Percentiles rank a stretch among this genome's conserved stretches.
Conservation (phyloP, 257 asterid species). For the Agastache rugosa region DNA sequence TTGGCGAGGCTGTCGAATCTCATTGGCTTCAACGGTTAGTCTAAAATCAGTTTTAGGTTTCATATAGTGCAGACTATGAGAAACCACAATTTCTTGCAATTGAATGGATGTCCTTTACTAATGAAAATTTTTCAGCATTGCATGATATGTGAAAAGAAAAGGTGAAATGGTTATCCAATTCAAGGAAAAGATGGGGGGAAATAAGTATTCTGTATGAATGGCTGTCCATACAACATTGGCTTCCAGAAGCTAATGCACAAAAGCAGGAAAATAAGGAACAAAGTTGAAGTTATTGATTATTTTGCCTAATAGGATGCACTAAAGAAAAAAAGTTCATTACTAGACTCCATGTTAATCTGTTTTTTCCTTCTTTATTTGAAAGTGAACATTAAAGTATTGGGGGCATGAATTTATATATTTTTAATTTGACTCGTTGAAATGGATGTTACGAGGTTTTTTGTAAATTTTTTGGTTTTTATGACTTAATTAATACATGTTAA, state of each 20-base stretch:
- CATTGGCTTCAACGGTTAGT: conserved; percentile 88
- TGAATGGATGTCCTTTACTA: conserved; percentile 18
- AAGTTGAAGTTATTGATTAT: conserved; percentile 5
- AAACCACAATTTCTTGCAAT: conserved; percentile 20
- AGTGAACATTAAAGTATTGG: not conserved
- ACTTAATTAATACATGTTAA: conserved; percentile 32
- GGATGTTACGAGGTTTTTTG: conserved; percentile 1
- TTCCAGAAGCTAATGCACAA: conserved; percentile 11
- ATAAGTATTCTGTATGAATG: conserved; percentile 17
- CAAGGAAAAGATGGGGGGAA: not conserved
- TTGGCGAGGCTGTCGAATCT: conserved; percentile 98
- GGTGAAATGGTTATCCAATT: not conserved
- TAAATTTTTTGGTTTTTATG: conserved; percentile 6
- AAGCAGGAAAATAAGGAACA: not conserved
- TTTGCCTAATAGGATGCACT: conserved; percentile 16
- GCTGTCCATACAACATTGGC: conserved; percentile 6
- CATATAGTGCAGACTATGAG: conserved; percentile 27
- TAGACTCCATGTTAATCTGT: not conserved
- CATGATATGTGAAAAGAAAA: not conserved
- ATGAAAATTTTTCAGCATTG: conserved; percentile 5
- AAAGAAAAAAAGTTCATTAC: not conserved
- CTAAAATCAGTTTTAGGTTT: conserved; percentile 34
- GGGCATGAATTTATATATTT: conserved; percentile 8
- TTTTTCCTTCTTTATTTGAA: not conserved
- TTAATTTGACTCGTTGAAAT: conserved; percentile 3